These are phyloP conservation scores for Coniochaeta hoffmannii DNA, from an alignment of 2,329 filamentous ascomycete genomes.

Conservation along the genomic window DNA sequence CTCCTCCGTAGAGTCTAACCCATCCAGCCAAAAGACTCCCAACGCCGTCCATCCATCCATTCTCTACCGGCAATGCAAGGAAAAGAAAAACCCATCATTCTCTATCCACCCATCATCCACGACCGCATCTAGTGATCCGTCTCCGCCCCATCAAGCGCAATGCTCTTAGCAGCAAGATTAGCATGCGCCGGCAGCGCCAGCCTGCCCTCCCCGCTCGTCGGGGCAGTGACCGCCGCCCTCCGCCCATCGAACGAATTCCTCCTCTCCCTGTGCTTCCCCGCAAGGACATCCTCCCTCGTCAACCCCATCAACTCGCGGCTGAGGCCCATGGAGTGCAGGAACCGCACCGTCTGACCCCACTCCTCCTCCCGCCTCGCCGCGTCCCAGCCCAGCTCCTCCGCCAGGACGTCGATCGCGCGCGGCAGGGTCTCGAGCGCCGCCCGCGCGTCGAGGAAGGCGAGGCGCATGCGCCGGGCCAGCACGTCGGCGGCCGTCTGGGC, in stretches of 20 bases:
- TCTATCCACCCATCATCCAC: background rate
- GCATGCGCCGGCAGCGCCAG: background rate
- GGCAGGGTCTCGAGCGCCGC: slow-evolving; percentile 63
- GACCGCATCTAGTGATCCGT: background rate
- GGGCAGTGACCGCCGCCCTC: background rate
- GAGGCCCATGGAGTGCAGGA: slow-evolving; percentile 38
- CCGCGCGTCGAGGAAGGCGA: slow-evolving; percentile 71
- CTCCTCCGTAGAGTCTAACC: background rate
- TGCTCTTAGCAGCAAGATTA: slow-evolving; percentile 1
- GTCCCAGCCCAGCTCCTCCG: slow-evolving; percentile 60
- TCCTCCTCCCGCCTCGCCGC: slow-evolving; percentile 51
- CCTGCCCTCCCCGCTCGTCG: background rate
- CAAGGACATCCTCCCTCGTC: slow-evolving; percentile 20
- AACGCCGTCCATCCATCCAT: too few species aligned
- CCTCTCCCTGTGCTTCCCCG: background rate
- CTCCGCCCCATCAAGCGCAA: background rate
- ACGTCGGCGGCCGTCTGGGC: slow-evolving; percentile 67
- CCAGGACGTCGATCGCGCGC: slow-evolving; percentile 65
- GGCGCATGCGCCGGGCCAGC: slow-evolving; percentile 60
- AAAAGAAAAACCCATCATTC: background rate
- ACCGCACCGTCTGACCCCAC: slow-evolving; percentile 35
- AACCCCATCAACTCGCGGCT: slow-evolving; percentile 17
- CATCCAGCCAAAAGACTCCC: background rate
- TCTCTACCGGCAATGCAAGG: background rate
- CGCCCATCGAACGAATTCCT: background rate